Conservation (phyloP, 2,329 filamentous ascomycete species). For the Neofusicoccum cordaticola region DNA sequence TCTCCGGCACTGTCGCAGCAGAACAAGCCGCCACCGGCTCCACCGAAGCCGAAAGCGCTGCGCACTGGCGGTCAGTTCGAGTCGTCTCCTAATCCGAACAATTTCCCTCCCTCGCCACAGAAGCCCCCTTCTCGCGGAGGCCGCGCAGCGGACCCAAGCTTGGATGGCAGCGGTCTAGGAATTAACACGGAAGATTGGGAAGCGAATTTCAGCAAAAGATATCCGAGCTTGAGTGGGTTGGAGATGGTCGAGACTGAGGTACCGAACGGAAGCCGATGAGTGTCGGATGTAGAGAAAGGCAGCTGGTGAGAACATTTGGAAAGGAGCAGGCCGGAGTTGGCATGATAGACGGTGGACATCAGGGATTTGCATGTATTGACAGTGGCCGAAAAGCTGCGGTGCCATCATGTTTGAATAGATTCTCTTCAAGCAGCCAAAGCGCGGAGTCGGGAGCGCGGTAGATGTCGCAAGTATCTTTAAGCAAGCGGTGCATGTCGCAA, state of each 20-base stretch:
- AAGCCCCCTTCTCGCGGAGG: constrained; percentile 5
- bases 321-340: background rate
- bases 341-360: constrained; percentile 5
- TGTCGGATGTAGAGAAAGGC: background rate
- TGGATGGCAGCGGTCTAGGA: background rate
- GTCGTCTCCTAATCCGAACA: constrained; percentile 23
- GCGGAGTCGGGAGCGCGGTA: constrained; percentile 2
- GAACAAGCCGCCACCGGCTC: constrained; percentile 47
- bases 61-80: constrained; percentile 43
- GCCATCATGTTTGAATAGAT: constrained; percentile 10
- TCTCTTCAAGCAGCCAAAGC: background rate
- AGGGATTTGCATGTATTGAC: background rate
- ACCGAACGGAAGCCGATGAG: background rate
- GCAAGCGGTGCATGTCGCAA: background rate
- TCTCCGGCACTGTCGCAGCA: constrained; percentile 31
- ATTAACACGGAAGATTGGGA: constrained; percentile 62
- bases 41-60: constrained; percentile 61
- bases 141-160: background rate
- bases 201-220: constrained; percentile 75
- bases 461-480: background rate
- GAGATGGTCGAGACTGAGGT: constrained; percentile 80
- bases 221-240: constrained; percentile 78
- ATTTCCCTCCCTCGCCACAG: background rate
- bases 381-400: background rate
- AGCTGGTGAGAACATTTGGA: background rate